Percentiles rank a stretch among this genome's conserved stretches.
Conservation (phyloP, 768 basidiomycete genomes). For the Daedaleopsis sinensis region DNA sequence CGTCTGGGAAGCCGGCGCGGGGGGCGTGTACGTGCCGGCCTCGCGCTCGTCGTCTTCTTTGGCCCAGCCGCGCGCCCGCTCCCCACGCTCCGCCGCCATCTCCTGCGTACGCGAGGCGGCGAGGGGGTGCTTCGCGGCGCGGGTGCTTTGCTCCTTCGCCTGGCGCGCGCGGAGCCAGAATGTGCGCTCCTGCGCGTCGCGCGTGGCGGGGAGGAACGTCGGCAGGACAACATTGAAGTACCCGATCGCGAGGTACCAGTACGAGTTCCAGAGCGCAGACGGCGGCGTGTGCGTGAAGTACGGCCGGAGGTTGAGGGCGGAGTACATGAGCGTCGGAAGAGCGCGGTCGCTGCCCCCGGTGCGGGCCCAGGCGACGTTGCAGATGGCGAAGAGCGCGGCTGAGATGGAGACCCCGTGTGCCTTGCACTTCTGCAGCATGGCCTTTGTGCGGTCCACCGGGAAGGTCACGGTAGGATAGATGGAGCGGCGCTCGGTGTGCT, state of each 20-base stretch:
- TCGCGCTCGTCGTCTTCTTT: constrained; percentile 73
- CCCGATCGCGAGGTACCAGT: constrained; percentile 82
- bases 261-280: constrained; percentile 53
- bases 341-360: constrained; percentile 46
- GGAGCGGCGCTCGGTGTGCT: constrained; percentile 53
- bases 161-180: constrained; percentile 78
- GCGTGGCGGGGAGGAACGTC: constrained; percentile 57
- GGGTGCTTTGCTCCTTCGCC: constrained; percentile 69
- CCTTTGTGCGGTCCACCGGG: constrained; percentile 55
- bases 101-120: constrained; percentile 59
- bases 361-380: constrained; percentile 74
- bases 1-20: constrained; percentile 19
- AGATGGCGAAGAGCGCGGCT: constrained; percentile 73
- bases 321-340: constrained; percentile 80
- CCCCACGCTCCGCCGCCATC: constrained; percentile 67
- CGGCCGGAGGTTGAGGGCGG: constrained; percentile 78
- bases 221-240: constrained; percentile 86
- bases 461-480: constrained; percentile 72
- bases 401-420: constrained; percentile 72
- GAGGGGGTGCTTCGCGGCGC: constrained; percentile 66
- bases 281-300: constrained; percentile 43
- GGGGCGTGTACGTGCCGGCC: constrained; percentile 42
- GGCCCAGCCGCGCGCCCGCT: constrained; percentile 66
- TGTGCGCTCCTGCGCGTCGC: constrained; percentile 39
- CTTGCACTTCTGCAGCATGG: constrained; percentile 73